A percentile compares a stretch with the other conserved stretches of the same genome.
phyloP scores from a whole-genome alignment of 352 stramenopile species.

The Globisporangium spiculum region DNA sequence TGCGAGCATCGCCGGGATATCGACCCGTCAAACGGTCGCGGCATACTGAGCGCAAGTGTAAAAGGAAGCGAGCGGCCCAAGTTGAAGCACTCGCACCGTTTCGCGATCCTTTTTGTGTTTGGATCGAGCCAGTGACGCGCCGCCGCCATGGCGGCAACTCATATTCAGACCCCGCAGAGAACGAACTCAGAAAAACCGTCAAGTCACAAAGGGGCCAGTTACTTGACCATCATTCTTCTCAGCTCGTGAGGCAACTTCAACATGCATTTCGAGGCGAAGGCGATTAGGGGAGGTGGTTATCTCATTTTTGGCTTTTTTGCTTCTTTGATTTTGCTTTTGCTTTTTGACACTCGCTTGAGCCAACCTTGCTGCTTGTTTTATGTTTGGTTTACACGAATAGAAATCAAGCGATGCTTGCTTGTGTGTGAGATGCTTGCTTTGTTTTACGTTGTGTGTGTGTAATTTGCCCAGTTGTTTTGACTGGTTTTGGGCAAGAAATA shows the following conservation, averaged over 20 bases:
- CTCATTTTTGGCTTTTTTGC: neutral
- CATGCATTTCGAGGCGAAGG: conserved; percentile 6
- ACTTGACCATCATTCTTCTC: conserved; percentile 3
- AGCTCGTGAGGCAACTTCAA: conserved; percentile 10
- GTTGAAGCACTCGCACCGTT: conserved; percentile 2
- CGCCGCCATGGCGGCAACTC: conserved; percentile 5
- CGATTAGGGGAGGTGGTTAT: neutral
- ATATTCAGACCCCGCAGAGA: neutral
- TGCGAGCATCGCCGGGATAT: neutral
- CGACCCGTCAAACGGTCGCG: neutral
- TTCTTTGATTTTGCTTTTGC: neutral
- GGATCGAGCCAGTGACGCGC: conserved; percentile 9
- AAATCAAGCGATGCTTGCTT: neutral
- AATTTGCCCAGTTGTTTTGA: neutral
- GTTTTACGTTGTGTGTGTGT: neutral
- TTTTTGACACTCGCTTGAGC: neutral
- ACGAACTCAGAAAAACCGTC: neutral
- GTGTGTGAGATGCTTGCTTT: no score
- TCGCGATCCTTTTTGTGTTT: neutral
- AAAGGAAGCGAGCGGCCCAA: neutral
- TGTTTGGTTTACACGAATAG: neutral
- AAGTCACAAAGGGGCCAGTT: neutral
- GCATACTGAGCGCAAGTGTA: neutral
- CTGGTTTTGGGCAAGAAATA: neutral
- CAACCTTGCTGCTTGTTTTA: neutral